Percentiles rank a stretch among this genome's conserved stretches.
Evolutionary conservation across 768 basidiomycete genomes (phyloP).

Genomic region (Xerocomus brunneocitrinus): DNA sequence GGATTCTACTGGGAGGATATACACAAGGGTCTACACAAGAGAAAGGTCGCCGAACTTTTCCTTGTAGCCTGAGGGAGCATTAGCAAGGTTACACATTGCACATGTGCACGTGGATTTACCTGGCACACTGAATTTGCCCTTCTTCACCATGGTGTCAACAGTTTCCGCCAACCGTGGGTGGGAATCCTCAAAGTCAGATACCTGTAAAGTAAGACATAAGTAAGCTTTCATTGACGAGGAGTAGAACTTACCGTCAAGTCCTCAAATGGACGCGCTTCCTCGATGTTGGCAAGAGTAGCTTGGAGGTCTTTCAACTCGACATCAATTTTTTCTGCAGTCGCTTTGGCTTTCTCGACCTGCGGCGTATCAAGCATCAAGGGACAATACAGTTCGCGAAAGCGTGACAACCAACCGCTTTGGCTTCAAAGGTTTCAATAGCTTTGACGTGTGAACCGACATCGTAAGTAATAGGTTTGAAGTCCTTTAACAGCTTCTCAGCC

Average conservation of each 20-base stretch:
- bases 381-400: background rate
- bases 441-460: slow-evolving; percentile 87
- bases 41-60: slow-evolving; percentile 97
- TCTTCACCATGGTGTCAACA: slow-evolving; percentile 92
- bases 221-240: background rate
- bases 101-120: slow-evolving; percentile 41
- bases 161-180: slow-evolving; percentile 89
- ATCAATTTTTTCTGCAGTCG: slow-evolving; percentile 87
- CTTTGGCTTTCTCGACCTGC: slow-evolving; percentile 84
- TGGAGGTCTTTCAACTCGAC: slow-evolving; percentile 87
- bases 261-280: slow-evolving; percentile 95
- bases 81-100: background rate
- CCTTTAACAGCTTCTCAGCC: slow-evolving; percentile 81
- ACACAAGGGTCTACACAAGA: slow-evolving; percentile 60
- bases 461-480: slow-evolving; percentile 93
- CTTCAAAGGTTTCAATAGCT: slow-evolving; percentile 95
- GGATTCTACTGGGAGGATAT: slow-evolving; percentile 22
- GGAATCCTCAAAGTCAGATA: slow-evolving; percentile 85
- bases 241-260: slow-evolving; percentile 78
- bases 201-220: slow-evolving; percentile 39
- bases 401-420: slow-evolving; percentile 74
- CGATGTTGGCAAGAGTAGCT: slow-evolving; percentile 92
- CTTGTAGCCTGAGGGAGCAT: slow-evolving; percentile 61
- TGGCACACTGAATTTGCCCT: slow-evolving; percentile 98
- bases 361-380: background rate